Conservation (phyloP, 2,329 filamentous ascomycete species). For the Podosphaera xanthii region DNA sequence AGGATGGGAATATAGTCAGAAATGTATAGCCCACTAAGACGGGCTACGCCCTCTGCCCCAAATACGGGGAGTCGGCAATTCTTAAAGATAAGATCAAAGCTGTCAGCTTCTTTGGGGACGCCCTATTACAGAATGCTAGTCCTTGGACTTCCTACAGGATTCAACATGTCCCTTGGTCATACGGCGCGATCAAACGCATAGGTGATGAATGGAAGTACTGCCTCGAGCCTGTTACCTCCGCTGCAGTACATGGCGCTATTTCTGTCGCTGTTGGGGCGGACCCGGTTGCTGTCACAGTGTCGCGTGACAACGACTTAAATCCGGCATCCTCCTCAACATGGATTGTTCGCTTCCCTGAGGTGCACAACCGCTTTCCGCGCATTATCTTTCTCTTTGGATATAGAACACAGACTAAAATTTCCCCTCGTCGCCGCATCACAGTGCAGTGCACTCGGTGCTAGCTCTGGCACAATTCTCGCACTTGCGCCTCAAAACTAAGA, state of each 20-base stretch:
- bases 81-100: neutral
- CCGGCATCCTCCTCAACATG: neutral
- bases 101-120: neutral
- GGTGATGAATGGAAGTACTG: no score
- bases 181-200: no score
- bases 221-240: neutral
- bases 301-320: neutral
- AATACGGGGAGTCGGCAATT: neutral
- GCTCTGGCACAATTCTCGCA: no score
- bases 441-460: no score
- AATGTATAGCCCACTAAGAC: neutral
- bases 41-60: neutral
- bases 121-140: neutral
- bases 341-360: neutral
- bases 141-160: neutral
- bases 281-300: neutral
- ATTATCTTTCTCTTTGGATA: no score
- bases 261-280: neutral
- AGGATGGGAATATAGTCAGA: neutral
- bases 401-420: neutral
- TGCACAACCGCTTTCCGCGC: neutral
- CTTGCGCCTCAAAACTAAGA: neutral
- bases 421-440: neutral
- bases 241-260: neutral
- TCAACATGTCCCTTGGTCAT: neutral